These are phyloP conservation scores for Aspergillus uvarum DNA, from an alignment of 2,329 filamentous ascomycete genomes.

Conservation along the genomic window DNA sequence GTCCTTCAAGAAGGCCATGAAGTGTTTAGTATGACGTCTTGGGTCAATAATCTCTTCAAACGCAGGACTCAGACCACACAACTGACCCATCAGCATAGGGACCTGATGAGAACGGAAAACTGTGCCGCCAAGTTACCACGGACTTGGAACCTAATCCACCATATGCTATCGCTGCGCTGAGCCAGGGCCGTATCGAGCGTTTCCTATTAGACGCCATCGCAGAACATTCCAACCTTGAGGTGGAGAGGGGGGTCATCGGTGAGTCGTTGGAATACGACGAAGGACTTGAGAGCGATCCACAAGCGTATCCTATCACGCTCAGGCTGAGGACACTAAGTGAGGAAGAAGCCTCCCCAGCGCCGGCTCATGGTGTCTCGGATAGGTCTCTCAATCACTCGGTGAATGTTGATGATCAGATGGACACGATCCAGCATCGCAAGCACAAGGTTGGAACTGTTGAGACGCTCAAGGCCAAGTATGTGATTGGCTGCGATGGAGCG, in stretches of 20 bases:
- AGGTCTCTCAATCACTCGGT: conserved; percentile 64
- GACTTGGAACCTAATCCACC: conserved; percentile 58
- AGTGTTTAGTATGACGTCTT: conserved; percentile 62
- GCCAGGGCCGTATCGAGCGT: conserved; percentile 69
- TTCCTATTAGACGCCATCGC: conserved; percentile 65
- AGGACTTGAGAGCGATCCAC: conserved; percentile 46
- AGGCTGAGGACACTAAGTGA: conserved; percentile 58
- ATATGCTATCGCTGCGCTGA: conserved; percentile 60
- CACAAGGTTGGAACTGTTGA: conserved; percentile 29
- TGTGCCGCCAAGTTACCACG: conserved; percentile 61
- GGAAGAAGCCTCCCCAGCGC: conserved; percentile 51
- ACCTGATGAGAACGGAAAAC: conserved; percentile 52
- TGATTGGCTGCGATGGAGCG: conserved; percentile 66
- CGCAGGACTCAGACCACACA: neutral
- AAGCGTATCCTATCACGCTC: conserved; percentile 62
- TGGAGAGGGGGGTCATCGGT: conserved; percentile 63
- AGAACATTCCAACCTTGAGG: conserved; percentile 52
- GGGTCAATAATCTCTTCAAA: conserved; percentile 24
- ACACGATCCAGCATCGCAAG: conserved; percentile 41
- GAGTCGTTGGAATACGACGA: conserved; percentile 56
- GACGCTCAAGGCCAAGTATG: conserved; percentile 56
- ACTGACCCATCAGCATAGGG: conserved; percentile 1
- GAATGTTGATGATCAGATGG: conserved; percentile 57
- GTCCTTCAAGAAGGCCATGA: conserved; percentile 66
- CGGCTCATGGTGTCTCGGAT: conserved; percentile 41